phyloP scores from a whole-genome alignment of 805 yeast genomes.

The Wickerhamiella allomyrinae region DNA sequence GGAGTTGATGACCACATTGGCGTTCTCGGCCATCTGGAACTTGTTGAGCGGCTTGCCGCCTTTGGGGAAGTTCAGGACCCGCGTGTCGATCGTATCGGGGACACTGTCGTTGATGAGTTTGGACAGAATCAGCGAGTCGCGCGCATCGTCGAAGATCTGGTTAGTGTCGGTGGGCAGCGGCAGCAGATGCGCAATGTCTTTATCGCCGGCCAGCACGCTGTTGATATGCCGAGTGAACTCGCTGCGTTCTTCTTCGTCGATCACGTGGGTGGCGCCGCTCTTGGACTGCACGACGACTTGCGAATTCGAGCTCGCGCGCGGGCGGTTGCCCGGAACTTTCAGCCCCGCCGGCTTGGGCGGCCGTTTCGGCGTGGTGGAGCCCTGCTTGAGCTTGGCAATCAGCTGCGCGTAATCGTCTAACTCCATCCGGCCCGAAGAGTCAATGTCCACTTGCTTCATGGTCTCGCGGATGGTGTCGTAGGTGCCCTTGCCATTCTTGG shows the following conservation, averaged over 20 bases:
- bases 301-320: slow-evolving; percentile 20
- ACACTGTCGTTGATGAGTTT: slow-evolving; percentile 94
- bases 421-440: slow-evolving; percentile 94
- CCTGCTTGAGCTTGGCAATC: slow-evolving; percentile 62
- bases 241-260: slow-evolving; percentile 90
- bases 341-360: slow-evolving; percentile 19
- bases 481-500: slow-evolving; percentile 62
- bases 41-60: slow-evolving; percentile 70
- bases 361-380: slow-evolving; percentile 8
- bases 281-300: slow-evolving; percentile 74
- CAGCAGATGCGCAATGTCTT: slow-evolving; percentile 65
- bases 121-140: slow-evolving; percentile 86
- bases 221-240: slow-evolving; percentile 96
- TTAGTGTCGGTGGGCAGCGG: slow-evolving; percentile 90
- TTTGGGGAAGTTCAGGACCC: slow-evolving; percentile 85
- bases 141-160: slow-evolving; percentile 92
- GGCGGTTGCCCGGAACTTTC: slow-evolving; percentile 21
- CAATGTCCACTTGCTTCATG: slow-evolving; percentile 77
- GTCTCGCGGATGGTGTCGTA: slow-evolving; percentile 93
- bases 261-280: slow-evolving; percentile 91
- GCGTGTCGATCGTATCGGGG: slow-evolving; percentile 94
- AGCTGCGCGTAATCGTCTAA: slow-evolving; percentile 84
- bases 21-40: slow-evolving; percentile 92
- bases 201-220: slow-evolving; percentile 77
- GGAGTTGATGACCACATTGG: slow-evolving; percentile 93